Base-by-base conservation (phyloP, 2,329 filamentous ascomycete genomes). In the Scedosporium boydii region DNA sequence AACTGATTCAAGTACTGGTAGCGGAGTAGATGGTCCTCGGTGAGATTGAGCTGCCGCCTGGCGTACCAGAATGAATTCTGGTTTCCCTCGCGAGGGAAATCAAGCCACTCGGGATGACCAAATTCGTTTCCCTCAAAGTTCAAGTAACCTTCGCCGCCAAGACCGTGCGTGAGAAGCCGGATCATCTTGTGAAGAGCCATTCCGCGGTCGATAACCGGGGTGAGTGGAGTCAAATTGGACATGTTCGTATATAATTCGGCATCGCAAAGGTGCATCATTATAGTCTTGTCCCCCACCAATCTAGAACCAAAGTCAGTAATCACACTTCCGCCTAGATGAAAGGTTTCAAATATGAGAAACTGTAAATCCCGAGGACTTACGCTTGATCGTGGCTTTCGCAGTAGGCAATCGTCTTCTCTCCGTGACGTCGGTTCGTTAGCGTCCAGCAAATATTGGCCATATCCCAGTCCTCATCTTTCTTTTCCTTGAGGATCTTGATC, bases 71-170 rank as follows among this genome's bases (percentile, higher is more conserved):
- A 97, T 56, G 90, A 95, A 76, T 96, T 96, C 70, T 87, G 78
- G 77, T 97, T 97, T 64, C 95, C 95, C 70, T 88, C 91, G 60
- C 95, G 90, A 3, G 95, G 95, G 76, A 99, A 99, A 74, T 99
- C 95, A 46, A 99, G 89, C 95, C 95, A 99, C 76, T 99, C 95
- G 0, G 95, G 95, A 72, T 99, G 95, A 0, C 95, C 95, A 71
- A 99, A 99, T 75, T 99, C 95, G 75, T 99, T 99, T 65, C 95
- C 95, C 77, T 97, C 93, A 69, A 99, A 99, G 78, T 98, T 99
- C 61, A 99, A 88, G 72, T 96, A 99, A 46, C 93, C 95, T 76
- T 99, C 95, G 62, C 95, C 95, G 64, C 95, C 95, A 16, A 99
- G 84, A 51, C 82, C 85, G 72, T 99, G 93, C 1, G 95, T 98